Base-by-base conservation (phyloP, 75 land plant genomes). In the Picea sitchensis region DNA sequence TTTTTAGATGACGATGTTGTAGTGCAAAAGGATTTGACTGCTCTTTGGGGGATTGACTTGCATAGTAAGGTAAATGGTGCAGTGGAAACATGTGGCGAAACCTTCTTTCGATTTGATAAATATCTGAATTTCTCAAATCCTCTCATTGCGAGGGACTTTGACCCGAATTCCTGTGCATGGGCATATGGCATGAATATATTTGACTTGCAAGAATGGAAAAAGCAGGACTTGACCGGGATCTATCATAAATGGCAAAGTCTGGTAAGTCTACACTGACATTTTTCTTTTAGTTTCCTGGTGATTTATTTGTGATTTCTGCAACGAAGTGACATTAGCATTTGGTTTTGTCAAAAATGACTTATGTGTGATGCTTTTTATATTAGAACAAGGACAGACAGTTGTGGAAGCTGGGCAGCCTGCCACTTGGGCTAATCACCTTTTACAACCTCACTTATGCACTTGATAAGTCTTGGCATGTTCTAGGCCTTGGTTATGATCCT, bases 211-310 rank as follows among this genome's bases (percentile, higher is more conserved):
- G 79, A 87, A 61, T 92, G 94, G 94, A 90, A 80, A 79, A 80
- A 56, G 65, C 84, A 86, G 61, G 86, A 88, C 23, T 82, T 87
- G 36, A 95, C 98, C 61, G 95, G 95, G 79, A 95, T 95, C 61
- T 95, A 95, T 75, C 98, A 95, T 82, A 93, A 86, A 89, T 95
- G 98, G 98, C 93, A 95, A 84, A 89, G 86, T 74, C 64, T 95
- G 95, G 97, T 94, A 54, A 82, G 89, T 72, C 23, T 81, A 51
- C 61, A 12, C 2, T 56, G 61, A 9, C 17, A 58, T 31, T 44
- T 21, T 77, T 32, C 23, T 32, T 18, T 47, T 64, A 11, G 31
- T 56, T 56, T 15, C n/a, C 54, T 15, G 11, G 36, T 81, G n/a
- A 13, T 62, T 44, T 75, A n/a, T 75, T 51, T 65, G 6, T 63